Conservation (phyloP, 352 stramenopile genomes). For the Salisapilia sapeloensis region DNA sequence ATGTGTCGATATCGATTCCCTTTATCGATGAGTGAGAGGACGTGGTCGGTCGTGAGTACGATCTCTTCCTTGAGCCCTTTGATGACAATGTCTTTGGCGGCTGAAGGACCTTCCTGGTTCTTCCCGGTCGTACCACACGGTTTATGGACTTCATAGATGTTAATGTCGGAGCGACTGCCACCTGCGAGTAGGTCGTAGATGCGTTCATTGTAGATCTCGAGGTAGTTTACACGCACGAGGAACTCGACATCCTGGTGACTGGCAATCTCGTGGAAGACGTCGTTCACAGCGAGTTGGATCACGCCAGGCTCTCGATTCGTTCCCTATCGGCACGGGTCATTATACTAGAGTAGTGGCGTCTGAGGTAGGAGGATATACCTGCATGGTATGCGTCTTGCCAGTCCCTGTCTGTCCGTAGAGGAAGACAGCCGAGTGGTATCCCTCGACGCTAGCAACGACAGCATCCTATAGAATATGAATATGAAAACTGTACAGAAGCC, state of each 20-base stretch:
- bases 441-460: slow-evolving; percentile 50
- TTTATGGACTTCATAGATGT: slow-evolving; percentile 50
- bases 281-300: slow-evolving; percentile 70
- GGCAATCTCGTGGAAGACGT: slow-evolving; percentile 78
- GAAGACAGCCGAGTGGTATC: slow-evolving; percentile 80
- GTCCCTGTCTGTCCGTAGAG: slow-evolving; percentile 87
- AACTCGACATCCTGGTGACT: slow-evolving; percentile 36
- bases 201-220: slow-evolving; percentile 98
- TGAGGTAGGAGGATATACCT: slow-evolving; percentile 15
- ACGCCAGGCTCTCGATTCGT: slow-evolving; percentile 64
- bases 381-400: slow-evolving; percentile 74
- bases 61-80: slow-evolving; percentile 70
- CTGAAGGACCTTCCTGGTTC: slow-evolving; percentile 8
- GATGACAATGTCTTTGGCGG: slow-evolving; percentile 74
- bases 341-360: too few relatives aligned
- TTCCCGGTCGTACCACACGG: slow-evolving; percentile 4
- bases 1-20: slow-evolving; percentile 65
- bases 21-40: slow-evolving; percentile 72
- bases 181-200: slow-evolving; percentile 90
- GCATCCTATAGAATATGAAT: slow-evolving; percentile 20
- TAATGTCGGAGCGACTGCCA: slow-evolving; percentile 43
- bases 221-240: slow-evolving; percentile 82
- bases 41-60: slow-evolving; percentile 59
- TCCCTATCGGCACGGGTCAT: too few relatives aligned
- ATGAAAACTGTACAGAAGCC: slow-evolving; percentile 1